Percentiles rank a stretch among this genome's conserved stretches.
Conservation (phyloP, 1,284 basidiomycete species). For the Puccinia polysora region DNA sequence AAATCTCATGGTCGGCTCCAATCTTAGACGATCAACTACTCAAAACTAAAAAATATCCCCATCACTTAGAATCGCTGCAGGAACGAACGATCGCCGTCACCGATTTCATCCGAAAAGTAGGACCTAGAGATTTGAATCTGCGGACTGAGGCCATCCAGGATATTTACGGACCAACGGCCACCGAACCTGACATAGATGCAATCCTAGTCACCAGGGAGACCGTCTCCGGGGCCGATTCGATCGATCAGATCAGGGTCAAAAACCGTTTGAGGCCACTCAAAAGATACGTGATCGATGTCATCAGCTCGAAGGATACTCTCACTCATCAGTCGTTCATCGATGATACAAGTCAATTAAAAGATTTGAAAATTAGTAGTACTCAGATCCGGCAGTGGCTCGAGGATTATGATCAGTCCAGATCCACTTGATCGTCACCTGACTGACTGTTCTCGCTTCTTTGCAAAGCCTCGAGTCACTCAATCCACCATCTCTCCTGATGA, state of each 20-base stretch:
- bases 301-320: too few relatives aligned
- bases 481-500: too few relatives aligned
- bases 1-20: too few relatives aligned
- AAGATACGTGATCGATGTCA: constrained; percentile 45
- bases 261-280: constrained; percentile 31
- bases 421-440: too few relatives aligned
- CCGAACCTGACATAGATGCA: constrained; percentile 75
- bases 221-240: constrained; percentile 65
- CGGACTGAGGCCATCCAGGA: constrained; percentile 55
- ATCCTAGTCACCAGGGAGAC: constrained; percentile 85
- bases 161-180: constrained; percentile 79
- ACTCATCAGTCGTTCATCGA: not conserved
- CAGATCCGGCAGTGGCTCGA: too few relatives aligned
- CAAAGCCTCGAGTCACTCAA: too few relatives aligned
- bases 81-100: constrained; percentile 64
- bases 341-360: not conserved
- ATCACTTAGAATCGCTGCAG: constrained; percentile 50
- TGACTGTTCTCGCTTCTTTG: too few relatives aligned
- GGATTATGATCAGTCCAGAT: too few relatives aligned
- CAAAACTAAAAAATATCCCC: constrained; percentile 3
- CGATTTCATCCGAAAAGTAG: constrained; percentile 56
- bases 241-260: constrained; percentile 56
- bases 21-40: not conserved
- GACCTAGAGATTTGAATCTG: constrained; percentile 12
- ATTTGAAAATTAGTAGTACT: constrained; percentile 33